These are phyloP conservation scores for Ceratocystis papillata DNA, from an alignment of 2,329 filamentous ascomycete species.

Conservation along the genomic window DNA sequence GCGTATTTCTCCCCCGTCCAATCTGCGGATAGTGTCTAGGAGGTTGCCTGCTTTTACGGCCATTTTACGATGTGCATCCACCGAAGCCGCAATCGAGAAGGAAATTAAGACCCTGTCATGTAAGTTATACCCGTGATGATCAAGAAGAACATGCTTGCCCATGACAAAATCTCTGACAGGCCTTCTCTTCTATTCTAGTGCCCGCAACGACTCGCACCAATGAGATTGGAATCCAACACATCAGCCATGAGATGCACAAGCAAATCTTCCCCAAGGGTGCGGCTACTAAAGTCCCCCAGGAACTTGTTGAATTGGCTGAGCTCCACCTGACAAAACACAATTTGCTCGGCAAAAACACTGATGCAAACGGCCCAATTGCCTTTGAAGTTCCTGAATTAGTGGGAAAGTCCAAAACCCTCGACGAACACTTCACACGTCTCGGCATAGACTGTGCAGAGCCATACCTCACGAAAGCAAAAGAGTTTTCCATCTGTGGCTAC, in stretches of 20 bases:
- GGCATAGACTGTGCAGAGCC: conserved; percentile 81
- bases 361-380: conserved; percentile 61
- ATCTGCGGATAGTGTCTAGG: neutral
- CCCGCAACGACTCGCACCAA: conserved; percentile 62
- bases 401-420: conserved; percentile 55
- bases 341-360: conserved; percentile 79
- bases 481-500: conserved; percentile 55
- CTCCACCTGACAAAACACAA: conserved; percentile 80
- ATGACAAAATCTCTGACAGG: conserved; percentile 22
- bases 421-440: conserved; percentile 88
- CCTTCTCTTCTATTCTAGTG: conserved; percentile 30
- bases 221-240: conserved; percentile 86
- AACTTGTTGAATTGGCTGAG: conserved; percentile 67
- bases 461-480: conserved; percentile 62
- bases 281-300: conserved; percentile 44
- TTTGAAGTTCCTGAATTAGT: conserved; percentile 77
- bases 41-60: neutral
- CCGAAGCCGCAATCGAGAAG: conserved; percentile 16
- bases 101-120: conserved; percentile 33
- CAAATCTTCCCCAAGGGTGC: conserved; percentile 62
- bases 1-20: neutral
- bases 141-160: conserved; percentile 3
- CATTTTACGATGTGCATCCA: conserved; percentile 17
- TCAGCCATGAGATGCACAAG: conserved; percentile 69
- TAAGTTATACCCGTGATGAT: conserved; percentile 29